These are phyloP conservation scores for Boletus sp. DNA, from an alignment of 768 basidiomycete genomes.

Conservation along the genomic window DNA sequence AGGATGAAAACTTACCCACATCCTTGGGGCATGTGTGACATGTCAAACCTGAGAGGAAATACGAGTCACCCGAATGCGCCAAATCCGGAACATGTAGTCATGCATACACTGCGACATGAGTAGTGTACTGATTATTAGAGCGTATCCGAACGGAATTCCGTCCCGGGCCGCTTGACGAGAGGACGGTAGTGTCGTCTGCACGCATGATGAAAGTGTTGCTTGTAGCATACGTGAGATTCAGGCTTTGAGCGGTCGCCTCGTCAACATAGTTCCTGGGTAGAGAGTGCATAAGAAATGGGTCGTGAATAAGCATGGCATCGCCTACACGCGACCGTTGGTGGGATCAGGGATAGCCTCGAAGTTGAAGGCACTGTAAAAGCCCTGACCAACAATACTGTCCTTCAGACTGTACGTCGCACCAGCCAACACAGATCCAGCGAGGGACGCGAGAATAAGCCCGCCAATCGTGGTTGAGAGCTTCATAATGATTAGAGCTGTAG, in stretches of 20 bases:
- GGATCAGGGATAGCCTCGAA: constrained; percentile 36
- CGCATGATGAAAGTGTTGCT: constrained; percentile 33
- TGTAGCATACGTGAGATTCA: constrained; percentile 29
- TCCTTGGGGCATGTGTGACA: constrained; percentile 37
- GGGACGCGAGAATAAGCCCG: constrained; percentile 10
- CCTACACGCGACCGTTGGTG: constrained; percentile 37
- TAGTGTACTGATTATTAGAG: constrained; percentile 29
- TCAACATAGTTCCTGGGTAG: constrained; percentile 33
- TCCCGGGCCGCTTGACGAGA: constrained; percentile 29
- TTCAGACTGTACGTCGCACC: constrained; percentile 26
- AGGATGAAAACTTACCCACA: constrained; percentile 26
- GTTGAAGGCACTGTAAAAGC: constrained; percentile 31
- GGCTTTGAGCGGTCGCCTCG: constrained; percentile 23
- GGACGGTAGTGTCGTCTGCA: constrained; percentile 34
- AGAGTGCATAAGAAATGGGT: neutral
- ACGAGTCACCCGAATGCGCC: neutral
- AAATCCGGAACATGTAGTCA: neutral
- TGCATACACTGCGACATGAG: constrained; percentile 34
- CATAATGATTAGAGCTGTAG: constrained; percentile 10
- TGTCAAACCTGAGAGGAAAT: constrained; percentile 26
- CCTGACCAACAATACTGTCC: constrained; percentile 28
- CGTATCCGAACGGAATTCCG: constrained; percentile 37
- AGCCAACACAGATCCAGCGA: constrained; percentile 14
- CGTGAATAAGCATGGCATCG: neutral
- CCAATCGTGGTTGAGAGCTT: constrained; percentile 1